Percentiles rank a stretch among this genome's conserved stretches.
These are phyloP conservation scores for Trypanosoma platydactyli DNA, from an alignment of 208 protist genomes.

Conservation along the genomic window DNA sequence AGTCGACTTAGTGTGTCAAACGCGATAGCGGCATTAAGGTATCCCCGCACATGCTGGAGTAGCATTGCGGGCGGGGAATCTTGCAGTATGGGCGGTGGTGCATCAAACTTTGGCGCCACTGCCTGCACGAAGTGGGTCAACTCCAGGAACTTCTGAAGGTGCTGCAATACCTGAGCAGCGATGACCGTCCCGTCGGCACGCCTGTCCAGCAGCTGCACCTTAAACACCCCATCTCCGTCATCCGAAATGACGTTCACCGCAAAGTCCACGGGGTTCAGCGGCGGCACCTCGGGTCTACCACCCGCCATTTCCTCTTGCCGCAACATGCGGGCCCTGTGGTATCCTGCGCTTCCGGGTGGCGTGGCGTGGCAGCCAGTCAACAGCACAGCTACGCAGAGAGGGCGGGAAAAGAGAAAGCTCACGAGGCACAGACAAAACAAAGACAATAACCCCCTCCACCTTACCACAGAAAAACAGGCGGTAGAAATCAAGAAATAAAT, in stretches of 20 bases:
- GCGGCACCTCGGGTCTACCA: background rate
- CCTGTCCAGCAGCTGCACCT: slow-evolving; percentile 11
- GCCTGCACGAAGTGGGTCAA: slow-evolving; percentile 45
- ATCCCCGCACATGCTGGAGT: slow-evolving; percentile 45
- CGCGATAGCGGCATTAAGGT: slow-evolving; percentile 38
- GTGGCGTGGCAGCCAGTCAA: too few species aligned
- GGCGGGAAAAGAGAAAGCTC: too few species aligned
- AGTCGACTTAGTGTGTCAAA: slow-evolving; percentile 33
- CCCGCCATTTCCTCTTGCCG: background rate
- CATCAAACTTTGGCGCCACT: slow-evolving; percentile 44
- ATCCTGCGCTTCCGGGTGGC: too few species aligned
- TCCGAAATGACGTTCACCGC: slow-evolving; percentile 1
- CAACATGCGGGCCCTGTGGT: background rate
- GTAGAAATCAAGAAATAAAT: slow-evolving; percentile 2
- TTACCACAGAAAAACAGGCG: background rate
- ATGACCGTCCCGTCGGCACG: background rate
- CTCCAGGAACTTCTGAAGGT: slow-evolving; percentile 44
- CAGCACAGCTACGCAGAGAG: too few species aligned
- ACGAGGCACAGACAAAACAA: too few species aligned
- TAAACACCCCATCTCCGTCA: slow-evolving; percentile 10
- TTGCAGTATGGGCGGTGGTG: slow-evolving; percentile 28
- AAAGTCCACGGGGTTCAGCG: background rate
- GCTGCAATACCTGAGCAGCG: slow-evolving; percentile 35
- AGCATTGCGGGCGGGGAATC: slow-evolving; percentile 34
- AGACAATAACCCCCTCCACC: background rate